Evolutionary conservation across 805 yeast genomes (phyloP), one percentile per base, ranked within the genome.

Genomic region (Barnettozyma wickerhamii): DNA sequence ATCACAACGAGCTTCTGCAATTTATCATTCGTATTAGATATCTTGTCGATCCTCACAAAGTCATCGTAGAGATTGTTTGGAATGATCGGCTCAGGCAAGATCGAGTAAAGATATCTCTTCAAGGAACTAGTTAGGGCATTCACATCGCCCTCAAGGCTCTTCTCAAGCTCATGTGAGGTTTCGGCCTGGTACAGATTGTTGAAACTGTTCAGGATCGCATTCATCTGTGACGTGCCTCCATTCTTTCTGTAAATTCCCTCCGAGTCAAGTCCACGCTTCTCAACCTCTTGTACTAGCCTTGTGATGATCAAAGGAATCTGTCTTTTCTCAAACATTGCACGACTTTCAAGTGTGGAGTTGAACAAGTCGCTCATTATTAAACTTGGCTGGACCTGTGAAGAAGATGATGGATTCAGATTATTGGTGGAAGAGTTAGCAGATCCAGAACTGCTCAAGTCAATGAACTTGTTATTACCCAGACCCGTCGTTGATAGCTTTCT

Each of bases 241-340:
- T 95, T 83, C 50, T 90, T 82, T 50, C 99, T 71, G 65, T 93
- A 93, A 27, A 93, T 74, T 7, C 99, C 99, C 62, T 90, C 98
- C 46, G 71, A 65, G 30, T 73, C 78, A 50, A 90, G 62, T 5
- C 95, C 96, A 43, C 87, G 69, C 6, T 58, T 56, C 63, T 91
- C 96, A 39, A 93, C 88, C 51, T 83, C 93, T 19, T 69, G 66
- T 6, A 89, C 63, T 63, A 96, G 87, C 42, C 77, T 69, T 10
- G 81, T 67, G 10, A 93, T 73, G 21, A 93, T 74, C 49, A 76
- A 62, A 10, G 99, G 99, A 10, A 87, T 72, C 10, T 58, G 49
- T 23, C 74, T 67, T 13, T 73, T 70, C 56, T 91, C 99, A 49
- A 63, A 69, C 13, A 65, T 64, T 12, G 85, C 72, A 38, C 95